Conservation (phyloP, 73 alveolate species). For the Tetrahymena malaccensis region DNA sequence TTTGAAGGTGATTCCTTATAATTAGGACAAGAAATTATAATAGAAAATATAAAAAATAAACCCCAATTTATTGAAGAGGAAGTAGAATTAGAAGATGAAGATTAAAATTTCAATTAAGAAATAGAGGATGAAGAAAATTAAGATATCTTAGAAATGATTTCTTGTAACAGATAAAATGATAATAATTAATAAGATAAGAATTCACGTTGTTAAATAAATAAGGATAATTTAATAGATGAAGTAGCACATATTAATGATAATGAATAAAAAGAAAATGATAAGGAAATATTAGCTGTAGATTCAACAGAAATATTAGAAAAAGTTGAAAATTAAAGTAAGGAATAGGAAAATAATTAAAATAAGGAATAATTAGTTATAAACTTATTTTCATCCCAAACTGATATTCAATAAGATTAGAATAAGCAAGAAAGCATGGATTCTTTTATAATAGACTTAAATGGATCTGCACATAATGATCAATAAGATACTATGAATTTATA, state of each 20-base stretch:
- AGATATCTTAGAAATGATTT: background rate
- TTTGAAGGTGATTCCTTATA: background rate
- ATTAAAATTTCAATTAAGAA: background rate
- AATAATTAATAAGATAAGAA: too few relatives aligned
- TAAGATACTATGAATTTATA: too few relatives aligned
- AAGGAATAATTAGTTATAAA: too few relatives aligned
- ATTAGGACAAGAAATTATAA: background rate
- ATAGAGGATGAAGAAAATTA: background rate
- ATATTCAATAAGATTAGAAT: background rate
- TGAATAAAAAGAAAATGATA: too few relatives aligned
- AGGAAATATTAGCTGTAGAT: too few relatives aligned
- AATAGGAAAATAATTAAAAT: too few relatives aligned
- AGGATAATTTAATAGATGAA: too few relatives aligned
- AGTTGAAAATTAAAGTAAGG: too few relatives aligned
- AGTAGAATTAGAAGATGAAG: background rate
- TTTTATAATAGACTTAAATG: background rate
- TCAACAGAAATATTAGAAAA: too few relatives aligned
- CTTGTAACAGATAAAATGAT: too few relatives aligned
- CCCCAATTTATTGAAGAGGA: background rate
- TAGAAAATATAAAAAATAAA: background rate
- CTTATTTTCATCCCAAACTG: background rate
- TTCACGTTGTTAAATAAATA: too few relatives aligned
- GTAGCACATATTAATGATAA: too few relatives aligned
- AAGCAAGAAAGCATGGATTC: background rate
- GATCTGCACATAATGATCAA: background rate